Percentiles rank a stretch among this genome's conserved stretches.
Evolutionary conservation across 2,329 filamentous ascomycete species (phyloP).

Genomic region (Sporothrix globosa): DNA sequence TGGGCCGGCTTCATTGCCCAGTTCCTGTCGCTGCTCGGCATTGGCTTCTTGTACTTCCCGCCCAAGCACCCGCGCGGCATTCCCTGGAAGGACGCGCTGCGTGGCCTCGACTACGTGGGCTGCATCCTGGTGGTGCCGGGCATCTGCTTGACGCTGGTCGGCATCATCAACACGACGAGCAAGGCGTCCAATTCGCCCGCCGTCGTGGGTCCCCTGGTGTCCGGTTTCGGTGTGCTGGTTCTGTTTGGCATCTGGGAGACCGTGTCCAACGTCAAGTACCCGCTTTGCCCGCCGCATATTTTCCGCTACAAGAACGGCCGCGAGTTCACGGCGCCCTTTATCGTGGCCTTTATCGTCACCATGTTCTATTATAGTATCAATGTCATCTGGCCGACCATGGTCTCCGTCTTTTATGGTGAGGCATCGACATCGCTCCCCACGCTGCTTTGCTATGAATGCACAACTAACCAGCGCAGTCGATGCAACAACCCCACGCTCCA

Average conservation of each 20-base stretch:
- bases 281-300: conserved; percentile 49
- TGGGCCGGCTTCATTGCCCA: conserved; percentile 32
- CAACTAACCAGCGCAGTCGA: conserved; percentile 38
- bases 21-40: conserved; percentile 22
- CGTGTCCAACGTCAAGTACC: conserved; percentile 41
- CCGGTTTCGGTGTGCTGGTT: conserved; percentile 21
- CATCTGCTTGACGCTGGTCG: conserved; percentile 30
- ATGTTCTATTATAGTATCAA: conserved; percentile 45
- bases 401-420: conserved; percentile 37
- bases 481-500: conserved; percentile 39
- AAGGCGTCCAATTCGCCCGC: background rate
- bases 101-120: conserved; percentile 32
- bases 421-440: too few relatives aligned
- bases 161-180: conserved; percentile 24
- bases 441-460: background rate
- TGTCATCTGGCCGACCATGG: conserved; percentile 53
- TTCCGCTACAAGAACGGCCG: conserved; percentile 51
- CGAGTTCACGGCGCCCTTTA: conserved; percentile 31
- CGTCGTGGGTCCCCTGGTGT: conserved; percentile 9
- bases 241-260: conserved; percentile 28
- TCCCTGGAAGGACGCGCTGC: conserved; percentile 32
- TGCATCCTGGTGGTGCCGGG: conserved; percentile 29
- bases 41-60: conserved; percentile 23
- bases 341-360: conserved; percentile 30
- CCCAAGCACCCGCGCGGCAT: conserved; percentile 33